Percentiles rank a stretch among this genome's conserved stretches.
Conservation (phyloP, 2,329 filamentous ascomycete species). For the Colletotrichum shisoi region DNA sequence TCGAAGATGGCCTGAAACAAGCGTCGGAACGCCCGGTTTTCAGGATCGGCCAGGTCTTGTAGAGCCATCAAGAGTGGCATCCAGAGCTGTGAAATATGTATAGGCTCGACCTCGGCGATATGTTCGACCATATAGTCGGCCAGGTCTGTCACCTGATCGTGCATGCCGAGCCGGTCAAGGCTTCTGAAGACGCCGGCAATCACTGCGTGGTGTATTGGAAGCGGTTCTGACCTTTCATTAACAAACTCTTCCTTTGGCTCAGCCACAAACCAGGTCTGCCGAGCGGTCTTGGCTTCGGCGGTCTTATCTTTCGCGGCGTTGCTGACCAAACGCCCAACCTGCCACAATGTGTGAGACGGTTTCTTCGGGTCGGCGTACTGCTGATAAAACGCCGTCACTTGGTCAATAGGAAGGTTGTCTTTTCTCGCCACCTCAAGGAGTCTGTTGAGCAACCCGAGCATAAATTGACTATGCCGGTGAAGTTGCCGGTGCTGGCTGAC, state of each 20-base stretch:
- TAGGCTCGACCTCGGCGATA: slow-evolving; percentile 22
- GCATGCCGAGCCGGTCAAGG: slow-evolving; percentile 28
- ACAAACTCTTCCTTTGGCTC: slow-evolving; percentile 6
- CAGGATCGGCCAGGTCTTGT: slow-evolving; percentile 26
- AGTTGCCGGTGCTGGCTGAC: not conserved
- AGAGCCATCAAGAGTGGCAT: slow-evolving; percentile 24
- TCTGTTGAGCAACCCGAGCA: slow-evolving; percentile 28
- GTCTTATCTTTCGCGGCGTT: slow-evolving; percentile 7
- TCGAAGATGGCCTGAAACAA: slow-evolving; percentile 26
- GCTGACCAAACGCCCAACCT: slow-evolving; percentile 21
- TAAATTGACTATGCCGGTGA: slow-evolving; percentile 13
- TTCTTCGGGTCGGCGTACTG: not conserved
- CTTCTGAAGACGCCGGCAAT: slow-evolving; percentile 31
- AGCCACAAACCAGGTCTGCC: slow-evolving; percentile 20
- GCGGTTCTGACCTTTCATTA: not conserved
- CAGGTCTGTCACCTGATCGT: slow-evolving; percentile 10
- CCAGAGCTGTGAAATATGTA: slow-evolving; percentile 31
- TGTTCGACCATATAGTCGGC: slow-evolving; percentile 9
- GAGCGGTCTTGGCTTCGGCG: slow-evolving; percentile 26
- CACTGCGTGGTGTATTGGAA: slow-evolving; percentile 5
- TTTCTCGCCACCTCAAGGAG: slow-evolving; percentile 24
- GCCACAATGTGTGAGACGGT: slow-evolving; percentile 1
- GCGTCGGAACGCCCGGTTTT: slow-evolving; percentile 12
- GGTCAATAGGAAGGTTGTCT: slow-evolving; percentile 6
- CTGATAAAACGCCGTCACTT: slow-evolving; percentile 21